A percentile compares a stretch with the other conserved stretches of the same genome.
phyloP scores from a whole-genome alignment of 1,284 basidiomycete species.

The Lentinus polychrous region DNA sequence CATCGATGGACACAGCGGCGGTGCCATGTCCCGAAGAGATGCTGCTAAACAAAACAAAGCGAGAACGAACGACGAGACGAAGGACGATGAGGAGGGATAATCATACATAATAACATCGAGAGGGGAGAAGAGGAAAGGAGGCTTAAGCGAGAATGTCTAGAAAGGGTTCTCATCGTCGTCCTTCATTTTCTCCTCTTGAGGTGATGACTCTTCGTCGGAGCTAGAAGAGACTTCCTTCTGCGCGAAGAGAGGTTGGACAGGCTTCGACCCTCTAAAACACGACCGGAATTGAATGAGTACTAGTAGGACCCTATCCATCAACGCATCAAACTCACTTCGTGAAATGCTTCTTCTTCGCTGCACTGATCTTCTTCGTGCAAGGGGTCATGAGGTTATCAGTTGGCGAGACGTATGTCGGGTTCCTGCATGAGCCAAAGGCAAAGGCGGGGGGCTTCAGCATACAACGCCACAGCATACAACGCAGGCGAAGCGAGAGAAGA shows the following conservation, averaged over 20 bases:
- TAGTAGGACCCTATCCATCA: not conserved
- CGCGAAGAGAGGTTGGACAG: constrained; percentile 51
- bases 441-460: not conserved
- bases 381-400: constrained; percentile 93
- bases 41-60: constrained; percentile 5
- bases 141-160: constrained; percentile 15
- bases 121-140: not conserved
- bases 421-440: constrained; percentile 43
- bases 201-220: constrained; percentile 28
- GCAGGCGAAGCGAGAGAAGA: not conserved
- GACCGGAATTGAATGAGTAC: not conserved
- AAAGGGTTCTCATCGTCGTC: constrained; percentile 28
- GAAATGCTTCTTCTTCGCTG: constrained; percentile 89
- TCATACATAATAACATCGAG: not conserved
- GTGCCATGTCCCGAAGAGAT: not conserved
- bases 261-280: constrained; percentile 43
- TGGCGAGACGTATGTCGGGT: constrained; percentile 80
- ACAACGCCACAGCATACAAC: not conserved
- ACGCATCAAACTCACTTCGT: constrained; percentile 52
- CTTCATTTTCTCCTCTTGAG: constrained; percentile 13
- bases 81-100: not conserved
- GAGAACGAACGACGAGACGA: constrained; percentile 3
- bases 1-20: not conserved
- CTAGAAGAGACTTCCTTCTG: constrained; percentile 31
- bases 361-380: constrained; percentile 81